These are phyloP conservation scores for Eimeria brunetti DNA, from an alignment of 169 alveolate species.

Conservation along the genomic window DNA sequence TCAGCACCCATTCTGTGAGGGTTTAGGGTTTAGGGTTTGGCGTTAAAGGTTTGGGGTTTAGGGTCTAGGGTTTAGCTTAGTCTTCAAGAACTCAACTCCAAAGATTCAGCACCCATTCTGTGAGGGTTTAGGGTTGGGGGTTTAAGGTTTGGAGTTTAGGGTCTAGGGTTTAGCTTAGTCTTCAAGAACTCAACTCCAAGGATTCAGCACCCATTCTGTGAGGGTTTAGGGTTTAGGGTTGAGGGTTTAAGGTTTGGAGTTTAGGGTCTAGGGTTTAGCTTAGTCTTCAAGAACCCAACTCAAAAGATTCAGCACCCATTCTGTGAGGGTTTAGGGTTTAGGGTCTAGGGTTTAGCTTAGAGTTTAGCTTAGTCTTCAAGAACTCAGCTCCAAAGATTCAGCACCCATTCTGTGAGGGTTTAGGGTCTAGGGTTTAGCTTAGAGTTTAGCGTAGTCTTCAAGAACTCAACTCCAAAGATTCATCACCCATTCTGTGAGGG, in stretches of 20 bases:
- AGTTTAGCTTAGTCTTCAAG: too few species aligned
- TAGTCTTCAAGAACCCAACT: background rate
- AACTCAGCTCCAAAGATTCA: constrained; percentile 27
- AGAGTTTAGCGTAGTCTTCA: too few species aligned
- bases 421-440: too few species aligned
- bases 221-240: constrained; percentile 20
- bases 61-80: background rate
- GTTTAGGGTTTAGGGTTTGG: constrained; percentile 15
- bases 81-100: constrained; percentile 34
- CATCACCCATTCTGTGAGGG: background rate
- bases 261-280: background rate
- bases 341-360: too few species aligned
- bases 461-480: constrained; percentile 27
- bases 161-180: background rate
- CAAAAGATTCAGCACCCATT: too few species aligned
- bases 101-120: constrained; percentile 55
- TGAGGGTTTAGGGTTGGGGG: constrained; percentile 17
- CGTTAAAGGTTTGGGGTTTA: background rate
- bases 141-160: background rate
- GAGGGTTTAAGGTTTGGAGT: background rate
- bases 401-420: background rate
- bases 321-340: too few species aligned
- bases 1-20: constrained; percentile 56
- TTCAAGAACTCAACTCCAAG: background rate
- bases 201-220: too few species aligned